phyloP scores from a whole-genome alignment of 495 filamentous ascomycete genomes.

The Bathelium albidoporum region DNA sequence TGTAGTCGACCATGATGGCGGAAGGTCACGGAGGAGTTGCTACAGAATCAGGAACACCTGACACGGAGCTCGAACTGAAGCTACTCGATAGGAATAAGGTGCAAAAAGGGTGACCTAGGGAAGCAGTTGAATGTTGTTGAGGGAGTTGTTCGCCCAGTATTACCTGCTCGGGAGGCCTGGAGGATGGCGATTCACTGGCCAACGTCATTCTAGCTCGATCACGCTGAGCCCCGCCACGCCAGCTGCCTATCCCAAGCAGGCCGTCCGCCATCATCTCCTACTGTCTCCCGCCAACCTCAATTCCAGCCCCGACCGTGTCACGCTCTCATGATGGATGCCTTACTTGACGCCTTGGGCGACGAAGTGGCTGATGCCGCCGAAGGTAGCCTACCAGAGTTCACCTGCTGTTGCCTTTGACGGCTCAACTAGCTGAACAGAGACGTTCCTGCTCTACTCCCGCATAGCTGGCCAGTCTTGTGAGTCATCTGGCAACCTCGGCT shows the following conservation, averaged over 20 bases:
- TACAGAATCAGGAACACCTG: background rate
- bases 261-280: background rate
- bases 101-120: too few relatives aligned
- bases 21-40: background rate
- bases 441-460: constrained; percentile 74
- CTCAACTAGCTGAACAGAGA: constrained; percentile 44
- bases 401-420: background rate
- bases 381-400: constrained; percentile 17
- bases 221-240: background rate
- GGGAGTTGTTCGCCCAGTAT: background rate
- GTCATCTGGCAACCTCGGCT: constrained; percentile 54
- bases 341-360: constrained; percentile 26
- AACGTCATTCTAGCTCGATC: background rate
- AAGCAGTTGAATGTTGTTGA: background rate
- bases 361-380: constrained; percentile 29
- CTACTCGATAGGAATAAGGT: too few relatives aligned
- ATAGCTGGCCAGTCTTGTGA: constrained; percentile 34
- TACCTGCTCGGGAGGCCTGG: too few relatives aligned
- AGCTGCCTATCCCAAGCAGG: too few relatives aligned
- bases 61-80: background rate
- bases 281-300: background rate
- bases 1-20: constrained; percentile 25
- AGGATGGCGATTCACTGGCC: background rate
- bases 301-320: background rate
- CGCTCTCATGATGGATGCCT: background rate